Base-by-base conservation (phyloP, 129 eudicot genomes). In the Flaveria robusta region DNA sequence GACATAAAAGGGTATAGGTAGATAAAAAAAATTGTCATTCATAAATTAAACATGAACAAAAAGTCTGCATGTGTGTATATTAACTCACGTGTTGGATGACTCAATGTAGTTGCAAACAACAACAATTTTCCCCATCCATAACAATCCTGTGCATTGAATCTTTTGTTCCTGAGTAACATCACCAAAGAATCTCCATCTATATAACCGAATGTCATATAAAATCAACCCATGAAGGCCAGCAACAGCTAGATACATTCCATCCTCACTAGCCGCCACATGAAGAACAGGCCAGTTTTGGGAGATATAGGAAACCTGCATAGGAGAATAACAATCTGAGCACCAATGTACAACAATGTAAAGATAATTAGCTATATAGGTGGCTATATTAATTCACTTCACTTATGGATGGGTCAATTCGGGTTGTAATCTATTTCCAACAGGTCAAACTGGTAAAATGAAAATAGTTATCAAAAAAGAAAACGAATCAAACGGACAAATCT, bases 171-270 rank as follows among this genome's bases (percentile, higher is more conserved):
- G 98, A 70, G 98, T 84, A 74, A 94, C 85, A 82, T 94, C 97
- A 45, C 98, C 98, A 81, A 94, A 94, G 67, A 94, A 86, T 74
- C 96, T 77, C 98, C 98, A 94, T 68, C 88, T 81, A 74, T 87
- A 88, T 54, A 88, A 76, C 42, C 93, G 86, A 62, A 94, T 85
- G 77, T 94, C 98, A 80, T 94, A 94, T 80, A 94, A 84, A 70
- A 94, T 86, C 76, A 94, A 84, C 66, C 98, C 98, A 86, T 91
- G 97, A 77, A 84, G 87, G 66, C 98, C 98, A 62, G 97, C 97
- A 87, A 91, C 98, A 47, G 98, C 98, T 75, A 94, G 76, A 81
- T 87, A 94, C 96, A 87, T 94, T 67, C 97, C 98, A 91, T 94
- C 98, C 74, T 81, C 87, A 82, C 96, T 94, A 71, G 98, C 98